Base-by-base conservation (phyloP, 129 eudicot species). In the Sambucus nigra region DNA sequence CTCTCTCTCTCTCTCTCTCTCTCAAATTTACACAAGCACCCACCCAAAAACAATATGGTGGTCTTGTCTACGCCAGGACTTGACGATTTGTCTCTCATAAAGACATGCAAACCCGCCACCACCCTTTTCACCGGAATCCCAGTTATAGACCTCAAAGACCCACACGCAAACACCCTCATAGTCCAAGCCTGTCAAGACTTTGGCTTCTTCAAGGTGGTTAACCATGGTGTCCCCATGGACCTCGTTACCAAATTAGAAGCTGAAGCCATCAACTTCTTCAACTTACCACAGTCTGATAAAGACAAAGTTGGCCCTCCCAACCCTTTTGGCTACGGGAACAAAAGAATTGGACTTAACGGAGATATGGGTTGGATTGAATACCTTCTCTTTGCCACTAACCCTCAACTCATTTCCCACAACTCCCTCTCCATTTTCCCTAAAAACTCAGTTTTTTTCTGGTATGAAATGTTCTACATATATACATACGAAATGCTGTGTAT, bases 351-450 rank as follows among this genome's bases (percentile, higher is more conserved):
- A 29, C 61, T 33, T 0, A 81, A 73, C 51, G 88, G 88, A 23
- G 88, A 81, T 29, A 55, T 70, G 15, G 88, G 88, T 11, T 69
- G 84, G 80, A 26, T 81, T 29, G 88, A 81, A 18, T 81, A 76
- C 50, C 88, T 81, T 48, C 88, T 81, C 47, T 68, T 77, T 23
- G 26, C 47, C 25, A 59, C 78, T 56, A 74, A 73, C 59, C 53
- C 73, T 21, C 20, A 66, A 15, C 63, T 66, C 60, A 39, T 26
- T 50, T 61, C 74, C 19, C 62, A 55, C 17, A 42, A 56, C 4
- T 45, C 61, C 7, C 38, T 21, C 21, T 9, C 38, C 32, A 21
- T 64, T 63, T 27, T 68, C 55, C 66, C 70, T 0, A 60, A 38
- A 4, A 57, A 71, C 21, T 15, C 31, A 47, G 32, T 65, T 39